Base-by-base conservation (phyloP, 2,329 filamentous ascomycete genomes). In the Cladosporium sp. region DNA sequence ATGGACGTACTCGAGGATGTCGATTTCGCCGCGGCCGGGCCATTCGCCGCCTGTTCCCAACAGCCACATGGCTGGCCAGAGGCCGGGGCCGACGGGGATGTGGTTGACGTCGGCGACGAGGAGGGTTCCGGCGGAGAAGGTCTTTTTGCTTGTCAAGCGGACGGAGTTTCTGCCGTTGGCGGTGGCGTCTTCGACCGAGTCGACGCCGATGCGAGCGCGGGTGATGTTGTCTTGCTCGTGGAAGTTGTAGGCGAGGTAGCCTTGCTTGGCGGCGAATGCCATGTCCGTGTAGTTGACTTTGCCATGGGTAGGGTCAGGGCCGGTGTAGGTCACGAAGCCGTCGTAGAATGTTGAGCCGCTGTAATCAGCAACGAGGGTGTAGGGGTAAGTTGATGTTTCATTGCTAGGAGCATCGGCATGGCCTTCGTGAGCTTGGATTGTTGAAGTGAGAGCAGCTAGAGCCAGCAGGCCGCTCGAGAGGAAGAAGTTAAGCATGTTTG, bases 31-130 rank as follows among this genome's bases (percentile, higher is more conserved):
- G n/a, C 72, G 71, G 1, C 62, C 64, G 2, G 79, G 79, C 78
- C 78, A 81, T 10, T 73, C 71, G 3, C 73, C 72, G 40, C 60
- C 62, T n/a, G 56, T 65, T 50, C 72, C 67, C n/a, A 76, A 68
- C 60, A 79, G 72, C 79, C 79, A 83, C 61, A 82, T 76, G 0
- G 83, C 83, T 35, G 83, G 82, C 83, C 84, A 86, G 14, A 80
- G 79, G 23, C 83, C 83, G 67, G 80, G 84, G 35, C 80, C 81
- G 11, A 77, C 78, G 1, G 84, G 84, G 75, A 85, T 83, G 67
- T 85, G 83, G 29, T 77, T 77, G 60, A 85, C 77, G 70, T 85
- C 83, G 33, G 80, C 70, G 5, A 84, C 79, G 3, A 83, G 78
- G 40, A 86, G 75, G n/a, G 84, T 73, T 26, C 83, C 83, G 29